Conservation (phyloP, 176 grass and related monocot genomes). For the Dendrocalamus sinicus region DNA sequence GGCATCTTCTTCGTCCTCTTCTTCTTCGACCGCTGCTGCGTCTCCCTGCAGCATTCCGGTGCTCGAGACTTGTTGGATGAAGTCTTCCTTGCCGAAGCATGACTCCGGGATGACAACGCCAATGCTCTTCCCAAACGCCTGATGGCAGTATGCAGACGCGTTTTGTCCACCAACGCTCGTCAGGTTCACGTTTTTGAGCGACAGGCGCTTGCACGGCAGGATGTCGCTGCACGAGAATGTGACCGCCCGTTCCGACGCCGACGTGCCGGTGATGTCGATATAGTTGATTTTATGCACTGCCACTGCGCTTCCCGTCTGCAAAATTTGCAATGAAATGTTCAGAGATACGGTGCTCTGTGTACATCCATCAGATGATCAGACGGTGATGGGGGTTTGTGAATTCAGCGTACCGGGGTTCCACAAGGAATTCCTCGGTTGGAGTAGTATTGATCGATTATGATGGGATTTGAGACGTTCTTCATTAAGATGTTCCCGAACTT, state of each 20-base stretch:
- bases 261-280: slow-evolving; percentile 53
- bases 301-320: slow-evolving; percentile 29
- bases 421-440: slow-evolving; percentile 37
- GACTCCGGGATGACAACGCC: slow-evolving; percentile 46
- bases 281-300: slow-evolving; percentile 46
- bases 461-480: slow-evolving; percentile 73
- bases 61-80: not conserved
- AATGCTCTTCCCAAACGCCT: slow-evolving; percentile 39
- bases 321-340: not conserved
- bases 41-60: not conserved
- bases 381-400: not conserved
- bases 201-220: slow-evolving; percentile 40
- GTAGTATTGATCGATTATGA: slow-evolving; percentile 65
- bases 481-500: slow-evolving; percentile 66
- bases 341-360: not conserved
- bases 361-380: not conserved
- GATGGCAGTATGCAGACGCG: slow-evolving; percentile 30
- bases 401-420: slow-evolving; percentile 35
- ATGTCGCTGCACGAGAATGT: slow-evolving; percentile 55
- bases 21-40: not conserved
- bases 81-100: slow-evolving; percentile 47
- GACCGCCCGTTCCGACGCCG: slow-evolving; percentile 41
- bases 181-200: slow-evolving; percentile 41
- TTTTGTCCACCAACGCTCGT: slow-evolving; percentile 20
- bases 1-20: not conserved